Conservation (phyloP, 2,329 filamentous ascomycete genomes). For the Penicillium psychrosexuale region DNA sequence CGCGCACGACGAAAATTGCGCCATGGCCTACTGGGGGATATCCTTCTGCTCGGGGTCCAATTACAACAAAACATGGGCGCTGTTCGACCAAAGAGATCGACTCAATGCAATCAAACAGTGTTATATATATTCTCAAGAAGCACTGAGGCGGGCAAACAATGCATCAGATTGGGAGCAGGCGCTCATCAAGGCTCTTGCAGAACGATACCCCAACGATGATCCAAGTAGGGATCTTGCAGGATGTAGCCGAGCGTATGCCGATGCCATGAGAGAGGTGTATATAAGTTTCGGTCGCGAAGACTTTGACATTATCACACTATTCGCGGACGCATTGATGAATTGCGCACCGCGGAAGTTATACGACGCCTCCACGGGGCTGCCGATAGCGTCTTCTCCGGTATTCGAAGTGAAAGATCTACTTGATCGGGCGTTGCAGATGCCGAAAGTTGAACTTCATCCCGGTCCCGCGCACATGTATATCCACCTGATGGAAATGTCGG, state of each 20-base stretch:
- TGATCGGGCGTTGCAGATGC: conserved; percentile 54
- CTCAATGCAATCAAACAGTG: conserved; percentile 16
- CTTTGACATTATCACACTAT: conserved; percentile 60
- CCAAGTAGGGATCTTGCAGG: conserved; percentile 9
- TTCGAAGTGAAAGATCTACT: conserved; percentile 57
- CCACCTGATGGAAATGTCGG: conserved; percentile 73
- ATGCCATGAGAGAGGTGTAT: conserved; percentile 17
- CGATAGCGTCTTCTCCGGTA: conserved; percentile 48
- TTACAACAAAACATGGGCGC: conserved; percentile 23
- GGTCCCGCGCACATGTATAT: conserved; percentile 72
- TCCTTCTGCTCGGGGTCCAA: conserved; percentile 22
- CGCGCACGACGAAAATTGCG: conserved; percentile 27
- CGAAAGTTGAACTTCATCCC: conserved; percentile 56
- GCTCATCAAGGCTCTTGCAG: conserved; percentile 17
- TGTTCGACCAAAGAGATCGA: conserved; percentile 16
- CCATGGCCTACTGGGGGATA: conserved; percentile 32
- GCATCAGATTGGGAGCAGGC: conserved; percentile 24
- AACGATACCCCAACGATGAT: conserved; percentile 21
- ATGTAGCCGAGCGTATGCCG: conserved; percentile 15
- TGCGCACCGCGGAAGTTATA: conserved; percentile 61
- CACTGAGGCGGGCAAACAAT: conserved; percentile 5
- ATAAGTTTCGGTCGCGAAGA: conserved; percentile 40
- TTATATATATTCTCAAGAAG: conserved; percentile 14
- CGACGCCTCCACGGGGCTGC: conserved; percentile 51
- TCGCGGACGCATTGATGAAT: conserved; percentile 63